phyloP scores from a whole-genome alignment of 495 filamentous ascomycete genomes.

The Aspergillus affinis region DNA sequence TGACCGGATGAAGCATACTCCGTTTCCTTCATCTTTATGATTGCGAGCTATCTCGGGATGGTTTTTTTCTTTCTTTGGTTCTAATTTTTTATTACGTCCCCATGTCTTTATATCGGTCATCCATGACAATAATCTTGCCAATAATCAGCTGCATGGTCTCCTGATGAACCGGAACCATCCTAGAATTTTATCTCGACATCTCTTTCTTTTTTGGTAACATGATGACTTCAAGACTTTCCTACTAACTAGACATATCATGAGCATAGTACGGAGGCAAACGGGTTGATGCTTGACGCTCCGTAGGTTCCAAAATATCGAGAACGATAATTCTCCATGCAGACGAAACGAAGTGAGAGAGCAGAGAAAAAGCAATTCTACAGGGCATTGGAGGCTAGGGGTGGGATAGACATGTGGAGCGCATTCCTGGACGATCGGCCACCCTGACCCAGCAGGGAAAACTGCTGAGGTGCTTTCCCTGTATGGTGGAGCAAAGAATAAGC shows the following conservation, averaged over 20 bases:
- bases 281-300: neutral
- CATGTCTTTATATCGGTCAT: neutral
- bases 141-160: neutral
- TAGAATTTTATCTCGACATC: neutral
- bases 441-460: slow-evolving; percentile 7
- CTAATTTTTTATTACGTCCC: neutral
- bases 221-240: neutral
- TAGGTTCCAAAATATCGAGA: no score
- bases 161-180: neutral
- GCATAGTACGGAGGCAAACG: neutral
- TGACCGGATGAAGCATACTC: neutral
- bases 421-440: slow-evolving; percentile 12
- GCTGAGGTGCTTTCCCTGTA: slow-evolving; percentile 16
- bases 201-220: neutral
- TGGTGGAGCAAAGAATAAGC: slow-evolving; percentile 23
- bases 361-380: neutral
- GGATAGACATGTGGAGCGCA: slow-evolving; percentile 15
- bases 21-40: neutral
- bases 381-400: neutral
- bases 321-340: neutral
- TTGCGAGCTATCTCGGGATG: neutral
- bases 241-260: neutral
- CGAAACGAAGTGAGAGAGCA: neutral
- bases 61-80: neutral
- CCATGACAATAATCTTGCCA: neutral